Conservation (phyloP, 345 rosid species). For the Jatropha curcas region DNA sequence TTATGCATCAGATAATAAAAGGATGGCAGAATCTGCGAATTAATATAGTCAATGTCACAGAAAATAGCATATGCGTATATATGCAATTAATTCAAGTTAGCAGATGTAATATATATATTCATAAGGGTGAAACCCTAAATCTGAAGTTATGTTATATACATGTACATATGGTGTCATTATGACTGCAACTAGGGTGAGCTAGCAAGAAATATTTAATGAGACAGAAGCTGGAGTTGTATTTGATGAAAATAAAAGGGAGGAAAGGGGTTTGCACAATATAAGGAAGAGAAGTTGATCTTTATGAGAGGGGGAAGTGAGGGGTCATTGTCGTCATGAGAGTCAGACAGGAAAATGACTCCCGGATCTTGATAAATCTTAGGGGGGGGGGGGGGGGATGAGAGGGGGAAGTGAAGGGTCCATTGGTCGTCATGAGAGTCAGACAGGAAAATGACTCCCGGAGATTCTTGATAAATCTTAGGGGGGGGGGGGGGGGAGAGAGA, state of each 20-base stretch:
- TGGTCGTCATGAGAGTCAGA: conserved; percentile 8
- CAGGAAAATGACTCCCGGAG: conserved; percentile 9
- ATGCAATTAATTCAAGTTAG: too few species aligned
- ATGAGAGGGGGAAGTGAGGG: not conserved
- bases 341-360: conserved; percentile 8
- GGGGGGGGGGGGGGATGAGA: not conserved
- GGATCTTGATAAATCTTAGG: conserved; percentile 16
- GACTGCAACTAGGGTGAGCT: too few species aligned
- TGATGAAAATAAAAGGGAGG: not conserved
- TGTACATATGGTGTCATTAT: too few species aligned
- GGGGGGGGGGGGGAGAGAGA: not conserved
- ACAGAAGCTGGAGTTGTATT: not conserved
- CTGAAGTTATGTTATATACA: too few species aligned
- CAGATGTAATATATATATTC: too few species aligned
- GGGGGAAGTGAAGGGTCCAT: conserved; percentile 1
- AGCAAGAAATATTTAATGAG: too few species aligned
- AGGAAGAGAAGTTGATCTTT: not conserved
- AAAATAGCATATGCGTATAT: too few species aligned
- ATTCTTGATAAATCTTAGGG: conserved; percentile 15
- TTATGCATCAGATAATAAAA: not conserved
- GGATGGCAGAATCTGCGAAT: too few species aligned
- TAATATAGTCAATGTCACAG: too few species aligned
- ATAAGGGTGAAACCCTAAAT: too few species aligned
- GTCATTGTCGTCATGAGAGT: conserved; percentile 11
- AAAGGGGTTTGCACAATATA: not conserved